Base-by-base conservation (phyloP, 768 basidiomycete species). In the Ramaria sp. region DNA sequence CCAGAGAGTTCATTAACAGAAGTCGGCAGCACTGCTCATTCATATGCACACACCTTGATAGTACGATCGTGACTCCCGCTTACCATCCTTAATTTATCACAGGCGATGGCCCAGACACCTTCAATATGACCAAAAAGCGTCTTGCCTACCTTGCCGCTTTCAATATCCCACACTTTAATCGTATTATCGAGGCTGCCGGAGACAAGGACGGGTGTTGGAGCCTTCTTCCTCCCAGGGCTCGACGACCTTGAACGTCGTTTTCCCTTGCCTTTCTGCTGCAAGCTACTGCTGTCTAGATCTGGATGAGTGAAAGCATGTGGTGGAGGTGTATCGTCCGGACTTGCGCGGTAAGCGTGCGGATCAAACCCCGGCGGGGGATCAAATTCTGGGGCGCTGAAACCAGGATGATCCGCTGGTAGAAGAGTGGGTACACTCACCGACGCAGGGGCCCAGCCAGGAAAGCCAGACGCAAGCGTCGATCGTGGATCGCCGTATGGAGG, bases 71-170 rank as follows among this genome's bases (percentile, higher is more conserved):
- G 95, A 63, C 91, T 94, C 6, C 83, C 94, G 51, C 88, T 93
- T 24, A 93, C 92, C 48, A 99, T 72, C 51, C 95, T 75, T 62
- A 98, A 74, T 64, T 91, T 87, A 67, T 99, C 93, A 60, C 85
- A 83, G 22, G 91, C 92, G 28, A 98, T 87, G 3, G 83, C 84
- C 96, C 96, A 99, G 16, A 99, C 92, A 52, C 96, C 96, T 65
- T 99, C 96, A 61, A 98, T 93, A 66, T 97, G 94, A 1, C 94
- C 96, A 66, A 99, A 99, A 58, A 94, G 77, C 39, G 96, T 97
- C 62, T 79, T 74, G 47, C 78, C 71, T 22, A 82, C 75, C 62
- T 83, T 81, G 38, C 85, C 91, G 1, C 83, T 79, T 61, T 94
- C 90, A 25, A 98, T 80, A 63, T 98, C 92, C 96, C 96, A 99